Conservation (phyloP, 192 early-diverging fungal genomes). For the Coemansia sp. region DNA sequence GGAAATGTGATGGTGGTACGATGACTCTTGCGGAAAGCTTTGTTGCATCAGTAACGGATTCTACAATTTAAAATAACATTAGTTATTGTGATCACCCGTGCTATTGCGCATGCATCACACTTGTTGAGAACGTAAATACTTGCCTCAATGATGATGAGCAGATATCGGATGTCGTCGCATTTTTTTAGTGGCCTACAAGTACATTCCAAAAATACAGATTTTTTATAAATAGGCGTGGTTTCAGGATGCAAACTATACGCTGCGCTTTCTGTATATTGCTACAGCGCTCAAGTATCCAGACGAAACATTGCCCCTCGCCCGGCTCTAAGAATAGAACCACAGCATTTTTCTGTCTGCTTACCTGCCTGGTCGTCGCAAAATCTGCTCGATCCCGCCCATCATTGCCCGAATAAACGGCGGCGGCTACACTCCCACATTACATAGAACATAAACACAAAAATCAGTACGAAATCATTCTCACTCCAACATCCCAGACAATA, state of each 20-base stretch:
- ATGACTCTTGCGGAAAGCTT: constrained; percentile 70
- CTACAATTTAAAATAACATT: constrained; percentile 14
- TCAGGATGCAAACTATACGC: background rate
- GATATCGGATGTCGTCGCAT: constrained; percentile 71
- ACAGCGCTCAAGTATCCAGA: background rate
- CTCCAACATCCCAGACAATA: too few relatives aligned
- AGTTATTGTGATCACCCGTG: too few relatives aligned
- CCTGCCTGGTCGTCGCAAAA: constrained; percentile 64
- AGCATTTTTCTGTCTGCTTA: background rate
- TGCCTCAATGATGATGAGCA: constrained; percentile 78
- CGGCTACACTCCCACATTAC: constrained; percentile 15
- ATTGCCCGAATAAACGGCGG: constrained; percentile 68
- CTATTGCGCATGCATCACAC: background rate
- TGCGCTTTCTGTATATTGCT: too few relatives aligned
- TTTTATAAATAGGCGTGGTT: background rate
- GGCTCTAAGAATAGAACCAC: constrained; percentile 3
- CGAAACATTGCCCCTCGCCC: background rate
- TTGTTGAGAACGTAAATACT: background rate
- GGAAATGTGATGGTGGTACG: constrained; percentile 82
- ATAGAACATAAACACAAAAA: too few relatives aligned
- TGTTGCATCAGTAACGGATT: constrained; percentile 80
- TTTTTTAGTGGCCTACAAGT: constrained; percentile 23
- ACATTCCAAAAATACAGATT: constrained; percentile 1
- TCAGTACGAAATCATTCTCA: too few relatives aligned
- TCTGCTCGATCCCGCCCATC: constrained; percentile 71